Conservation (phyloP, 768 basidiomycete species). For the Russula vinacea region DNA sequence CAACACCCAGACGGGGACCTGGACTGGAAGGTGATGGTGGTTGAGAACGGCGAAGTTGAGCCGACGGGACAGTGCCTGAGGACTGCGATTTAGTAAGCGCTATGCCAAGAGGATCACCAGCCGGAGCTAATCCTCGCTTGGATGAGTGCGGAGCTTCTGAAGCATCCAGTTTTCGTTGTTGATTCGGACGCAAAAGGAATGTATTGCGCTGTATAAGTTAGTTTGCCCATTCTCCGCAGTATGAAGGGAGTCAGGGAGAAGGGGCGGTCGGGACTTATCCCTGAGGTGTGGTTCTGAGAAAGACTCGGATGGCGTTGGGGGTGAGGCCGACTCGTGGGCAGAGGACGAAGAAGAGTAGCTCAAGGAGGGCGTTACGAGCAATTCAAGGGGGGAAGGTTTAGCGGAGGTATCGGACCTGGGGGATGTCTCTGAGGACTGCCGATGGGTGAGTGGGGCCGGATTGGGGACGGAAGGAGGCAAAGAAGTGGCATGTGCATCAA, state of each 20-base stretch:
- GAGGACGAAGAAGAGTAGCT: constrained; percentile 37
- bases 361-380: constrained; percentile 23
- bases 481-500: neutral
- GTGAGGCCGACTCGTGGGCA: constrained; percentile 32
- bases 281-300: constrained; percentile 10
- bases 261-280: neutral
- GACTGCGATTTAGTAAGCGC: neutral
- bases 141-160: neutral
- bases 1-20: constrained; percentile 10
- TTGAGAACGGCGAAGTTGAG: neutral
- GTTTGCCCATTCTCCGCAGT: neutral
- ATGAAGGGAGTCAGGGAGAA: neutral
- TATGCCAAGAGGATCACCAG: neutral
- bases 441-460: neutral
- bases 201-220: neutral
- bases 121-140: neutral
- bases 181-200: neutral
- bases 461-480: constrained; percentile 9
- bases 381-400: constrained; percentile 23
- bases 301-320: constrained; percentile 31
- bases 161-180: neutral
- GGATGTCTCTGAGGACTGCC: constrained; percentile 5
- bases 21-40: constrained; percentile 2
- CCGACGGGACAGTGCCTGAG: neutral
- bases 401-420: neutral